phyloP scores from a whole-genome alignment of 2,329 filamentous ascomycete genomes.

The Penicillium hesseltinei region DNA sequence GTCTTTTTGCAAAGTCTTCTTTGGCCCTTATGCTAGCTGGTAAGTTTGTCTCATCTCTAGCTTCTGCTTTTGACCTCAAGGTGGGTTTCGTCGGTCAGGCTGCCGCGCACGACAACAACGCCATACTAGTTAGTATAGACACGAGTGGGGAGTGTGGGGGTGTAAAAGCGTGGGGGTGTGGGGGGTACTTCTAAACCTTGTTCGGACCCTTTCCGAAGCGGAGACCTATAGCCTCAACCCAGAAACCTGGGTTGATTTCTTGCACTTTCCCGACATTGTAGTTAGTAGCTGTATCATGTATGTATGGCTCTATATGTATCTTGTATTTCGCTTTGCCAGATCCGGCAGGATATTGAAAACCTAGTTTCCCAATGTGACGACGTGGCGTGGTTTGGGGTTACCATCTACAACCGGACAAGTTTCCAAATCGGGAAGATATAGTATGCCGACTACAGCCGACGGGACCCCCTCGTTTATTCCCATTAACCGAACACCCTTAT shows the following conservation, averaged over 20 bases:
- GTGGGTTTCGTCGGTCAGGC: too few species aligned
- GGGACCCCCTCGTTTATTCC: neutral
- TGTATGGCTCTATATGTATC: neutral
- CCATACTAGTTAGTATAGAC: too few species aligned
- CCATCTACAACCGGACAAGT: neutral
- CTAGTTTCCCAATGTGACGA: neutral
- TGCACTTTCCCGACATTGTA: neutral
- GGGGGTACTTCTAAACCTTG: too few species aligned
- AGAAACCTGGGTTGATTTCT: neutral
- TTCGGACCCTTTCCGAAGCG: too few species aligned
- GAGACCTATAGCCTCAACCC: too few species aligned
- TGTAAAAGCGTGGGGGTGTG: too few species aligned
- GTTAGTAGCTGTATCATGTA: neutral
- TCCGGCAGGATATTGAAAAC: neutral
- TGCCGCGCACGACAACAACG: too few species aligned
- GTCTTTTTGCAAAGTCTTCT: too few species aligned
- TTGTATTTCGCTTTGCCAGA: neutral
- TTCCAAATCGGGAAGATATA: neutral
- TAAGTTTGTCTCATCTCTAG: too few species aligned
- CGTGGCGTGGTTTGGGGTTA: neutral
- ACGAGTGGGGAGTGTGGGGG: too few species aligned
- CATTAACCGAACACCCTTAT: neutral
- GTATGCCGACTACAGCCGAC: neutral
- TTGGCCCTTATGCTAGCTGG: too few species aligned
- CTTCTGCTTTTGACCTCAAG: too few species aligned